Percentiles rank a stretch among this genome's conserved stretches.
phyloP scores from a whole-genome alignment of 345 rosid species.

The Boechera divaricarpa region DNA sequence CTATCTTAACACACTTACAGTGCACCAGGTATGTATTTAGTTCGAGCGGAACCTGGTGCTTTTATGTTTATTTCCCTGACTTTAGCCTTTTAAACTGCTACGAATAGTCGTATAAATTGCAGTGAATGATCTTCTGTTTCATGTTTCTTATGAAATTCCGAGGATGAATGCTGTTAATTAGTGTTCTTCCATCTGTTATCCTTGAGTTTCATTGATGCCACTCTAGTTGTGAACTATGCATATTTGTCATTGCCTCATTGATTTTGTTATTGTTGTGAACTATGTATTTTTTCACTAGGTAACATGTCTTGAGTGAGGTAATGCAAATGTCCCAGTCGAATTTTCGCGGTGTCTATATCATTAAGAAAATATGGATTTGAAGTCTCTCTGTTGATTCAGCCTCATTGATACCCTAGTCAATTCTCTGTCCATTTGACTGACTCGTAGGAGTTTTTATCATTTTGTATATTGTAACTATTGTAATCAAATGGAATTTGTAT shows the following conservation, averaged over 20 bases:
- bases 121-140: conserved; percentile 4
- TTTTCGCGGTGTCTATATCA: background rate
- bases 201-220: background rate
- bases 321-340: background rate
- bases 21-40: conserved; percentile 73
- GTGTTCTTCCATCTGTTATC: background rate
- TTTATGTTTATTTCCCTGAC: background rate
- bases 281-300: conserved; percentile 2
- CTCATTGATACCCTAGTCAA: conserved; percentile 7
- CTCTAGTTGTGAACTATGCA: background rate
- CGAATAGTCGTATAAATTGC: background rate
- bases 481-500: conserved; percentile 26
- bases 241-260: background rate
- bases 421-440: conserved; percentile 4
- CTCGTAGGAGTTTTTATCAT: background rate
- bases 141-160: background rate
- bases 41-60: background rate
- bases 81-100: conserved; percentile 4
- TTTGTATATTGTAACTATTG: background rate
- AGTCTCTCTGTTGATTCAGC: conserved; percentile 9
- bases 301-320: background rate
- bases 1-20: conserved; percentile 76
- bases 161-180: conserved; percentile 3
- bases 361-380: background rate
- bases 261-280: background rate